Conservation (phyloP, 257 asterid species). For the Paraleonurus japonicus region DNA sequence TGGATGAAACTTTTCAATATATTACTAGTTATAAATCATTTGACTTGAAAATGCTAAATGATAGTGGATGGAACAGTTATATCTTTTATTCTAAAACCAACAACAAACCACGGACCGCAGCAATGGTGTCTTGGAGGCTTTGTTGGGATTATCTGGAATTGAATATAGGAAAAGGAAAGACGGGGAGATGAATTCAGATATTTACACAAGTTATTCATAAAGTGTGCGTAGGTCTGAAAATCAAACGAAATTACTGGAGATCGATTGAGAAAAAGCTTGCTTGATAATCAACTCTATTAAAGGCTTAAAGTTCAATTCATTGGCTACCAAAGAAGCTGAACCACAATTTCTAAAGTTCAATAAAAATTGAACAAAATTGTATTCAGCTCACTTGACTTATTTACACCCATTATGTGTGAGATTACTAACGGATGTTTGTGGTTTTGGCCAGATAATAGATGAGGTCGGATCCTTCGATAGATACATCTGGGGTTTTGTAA, state of each 20-base stretch:
- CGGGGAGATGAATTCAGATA: not conserved
- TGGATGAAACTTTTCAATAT: not conserved
- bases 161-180: not conserved
- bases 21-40: not conserved
- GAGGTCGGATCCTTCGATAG: conserved; percentile 84
- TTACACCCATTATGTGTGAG: not conserved
- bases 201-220: not conserved
- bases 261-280: not conserved
- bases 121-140: not conserved
- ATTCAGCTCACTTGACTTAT: not conserved
- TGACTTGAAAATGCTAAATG: not conserved
- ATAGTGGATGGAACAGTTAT: not conserved
- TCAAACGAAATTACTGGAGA: not conserved
- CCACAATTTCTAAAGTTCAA: not conserved
- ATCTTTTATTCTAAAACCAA: not conserved
- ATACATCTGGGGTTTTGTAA: conserved; percentile 85
- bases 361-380: not conserved
- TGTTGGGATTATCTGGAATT: not conserved
- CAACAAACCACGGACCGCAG: not conserved
- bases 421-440: not conserved
- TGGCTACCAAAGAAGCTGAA: not conserved
- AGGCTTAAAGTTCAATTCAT: too few species aligned
- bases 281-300: too few species aligned
- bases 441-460: conserved; percentile 59
- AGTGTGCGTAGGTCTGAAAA: not conserved